These are phyloP conservation scores for Populus hybrid DNA, from an alignment of 441 rosid genomes.

Conservation along the genomic window DNA sequence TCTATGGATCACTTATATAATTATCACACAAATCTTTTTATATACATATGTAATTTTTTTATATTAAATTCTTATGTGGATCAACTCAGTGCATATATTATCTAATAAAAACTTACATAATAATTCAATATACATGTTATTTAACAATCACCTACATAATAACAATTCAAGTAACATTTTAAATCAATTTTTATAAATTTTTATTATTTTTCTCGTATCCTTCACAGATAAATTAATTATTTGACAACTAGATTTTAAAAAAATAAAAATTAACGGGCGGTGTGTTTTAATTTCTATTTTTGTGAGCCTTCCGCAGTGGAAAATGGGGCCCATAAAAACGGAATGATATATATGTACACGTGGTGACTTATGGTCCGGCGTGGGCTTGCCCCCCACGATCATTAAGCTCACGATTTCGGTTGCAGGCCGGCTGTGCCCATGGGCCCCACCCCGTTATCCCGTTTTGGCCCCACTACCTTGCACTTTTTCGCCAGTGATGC, in stretches of 20 bases:
- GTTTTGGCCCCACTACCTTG: constrained; percentile 22
- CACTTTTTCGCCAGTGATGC: constrained; percentile 20
- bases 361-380: constrained; percentile 78
- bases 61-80: too few relatives aligned
- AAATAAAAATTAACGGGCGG: not conserved
- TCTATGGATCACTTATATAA: too few relatives aligned
- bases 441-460: constrained; percentile 52
- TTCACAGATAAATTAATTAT: too few relatives aligned
- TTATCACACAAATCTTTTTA: fast-evolving
- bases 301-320: constrained; percentile 33
- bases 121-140: fast-evolving
- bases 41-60: too few relatives aligned
- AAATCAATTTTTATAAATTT: too few relatives aligned
- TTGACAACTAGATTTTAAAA: too few relatives aligned
- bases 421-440: constrained; percentile 44
- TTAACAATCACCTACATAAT: too few relatives aligned
- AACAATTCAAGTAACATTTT: too few relatives aligned
- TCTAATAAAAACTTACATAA: too few relatives aligned
- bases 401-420: constrained; percentile 48
- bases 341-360: constrained; percentile 42
- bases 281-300: not conserved
- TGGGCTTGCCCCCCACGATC: constrained; percentile 58
- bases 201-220: too few relatives aligned
- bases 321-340: constrained; percentile 38
- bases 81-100: fast-evolving